Base-by-base conservation (phyloP, 2,329 filamentous ascomycete genomes). In the Chaetomium sp. region DNA sequence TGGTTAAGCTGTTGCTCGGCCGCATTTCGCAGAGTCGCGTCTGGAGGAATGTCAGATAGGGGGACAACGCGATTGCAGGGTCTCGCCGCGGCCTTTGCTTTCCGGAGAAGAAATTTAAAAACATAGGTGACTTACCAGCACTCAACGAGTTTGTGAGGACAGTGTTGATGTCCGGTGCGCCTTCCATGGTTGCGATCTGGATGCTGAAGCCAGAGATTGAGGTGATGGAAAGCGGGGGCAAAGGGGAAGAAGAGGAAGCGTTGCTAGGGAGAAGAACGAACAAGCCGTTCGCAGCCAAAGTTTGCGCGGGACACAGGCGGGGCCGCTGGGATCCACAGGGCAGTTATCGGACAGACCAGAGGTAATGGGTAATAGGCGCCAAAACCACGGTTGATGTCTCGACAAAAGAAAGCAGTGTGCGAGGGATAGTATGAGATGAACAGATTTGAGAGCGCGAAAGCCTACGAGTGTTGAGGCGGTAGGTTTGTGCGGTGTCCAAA, bases 91-190 rank as follows among this genome's bases (percentile, higher is more conserved):
- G 49, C 41, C 54, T 45, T 52, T 50, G 55, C 59, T 40, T 27
- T 42, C 58, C 48, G 62, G 56, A 53, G 54, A 54, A 46, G 19
- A 50, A 51, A 36, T 27, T 43, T 6, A 37, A 54, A 53, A 59
- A 50, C 51, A 57, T 60, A 60, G 61, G 35, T n/a, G 63, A 75
- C 87, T 73, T 79, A 97, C 94, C 92, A 71, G 91, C 82, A 71
- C 91, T 95, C 77, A 97, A 85, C 74, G 94, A 97, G 79, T 91
- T 92, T 76, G 90, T 85, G 80, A 99, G 88, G 79, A 99, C 92
- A 78, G 91, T 87, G 80, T 92, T 95, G 79, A 97, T 95, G 79
- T 97, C 90, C 88, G 95, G 77, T 55, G 71, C 67, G 69, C 78
- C 81, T 74, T 80, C 81, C 80, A 83, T 90, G 74, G 70, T 79